Conservation (phyloP, 1,284 basidiomycete species). For the Cryptococcus floricola region DNA sequence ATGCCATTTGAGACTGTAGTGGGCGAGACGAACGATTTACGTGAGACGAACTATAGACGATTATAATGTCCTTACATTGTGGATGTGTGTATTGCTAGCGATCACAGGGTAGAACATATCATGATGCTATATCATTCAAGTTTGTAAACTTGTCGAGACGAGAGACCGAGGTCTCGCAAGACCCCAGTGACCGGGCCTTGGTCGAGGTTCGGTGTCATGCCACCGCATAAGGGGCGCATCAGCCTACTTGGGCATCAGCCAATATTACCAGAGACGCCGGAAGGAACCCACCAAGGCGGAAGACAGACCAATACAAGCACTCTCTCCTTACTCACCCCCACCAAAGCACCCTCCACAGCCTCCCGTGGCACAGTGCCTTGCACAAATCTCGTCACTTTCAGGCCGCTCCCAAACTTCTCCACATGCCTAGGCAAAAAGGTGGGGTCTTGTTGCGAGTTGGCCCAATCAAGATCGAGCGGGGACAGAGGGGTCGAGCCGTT, state of each 20-base stretch:
- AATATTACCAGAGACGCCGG: background rate
- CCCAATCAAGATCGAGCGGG: constrained; percentile 3
- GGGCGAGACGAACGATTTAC: background rate
- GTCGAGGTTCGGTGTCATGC: constrained; percentile 31
- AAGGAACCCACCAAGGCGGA: constrained; percentile 30
- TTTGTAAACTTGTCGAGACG: constrained; percentile 35
- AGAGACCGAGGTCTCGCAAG: constrained; percentile 37
- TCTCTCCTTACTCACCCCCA: constrained; percentile 10
- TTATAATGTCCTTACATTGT: background rate
- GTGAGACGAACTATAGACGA: background rate
- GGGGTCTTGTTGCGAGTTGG: constrained; percentile 2
- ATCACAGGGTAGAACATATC: too few species aligned
- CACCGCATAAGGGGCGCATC: constrained; percentile 40
- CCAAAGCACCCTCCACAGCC: constrained; percentile 6
- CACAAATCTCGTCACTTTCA: constrained; percentile 10
- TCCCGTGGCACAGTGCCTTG: constrained; percentile 8
- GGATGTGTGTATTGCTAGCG: too few species aligned
- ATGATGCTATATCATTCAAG: constrained; percentile 24
- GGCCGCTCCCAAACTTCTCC: constrained; percentile 18
- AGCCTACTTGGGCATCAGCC: constrained; percentile 15
- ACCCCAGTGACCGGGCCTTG: constrained; percentile 41
- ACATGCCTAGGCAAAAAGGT: constrained; percentile 18
- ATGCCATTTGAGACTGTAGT: background rate
- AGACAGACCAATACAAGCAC: constrained; percentile 42
- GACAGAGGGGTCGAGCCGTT: background rate